Conservation (phyloP, 1,284 basidiomycete species). For the Cryptococcus sp. region DNA sequence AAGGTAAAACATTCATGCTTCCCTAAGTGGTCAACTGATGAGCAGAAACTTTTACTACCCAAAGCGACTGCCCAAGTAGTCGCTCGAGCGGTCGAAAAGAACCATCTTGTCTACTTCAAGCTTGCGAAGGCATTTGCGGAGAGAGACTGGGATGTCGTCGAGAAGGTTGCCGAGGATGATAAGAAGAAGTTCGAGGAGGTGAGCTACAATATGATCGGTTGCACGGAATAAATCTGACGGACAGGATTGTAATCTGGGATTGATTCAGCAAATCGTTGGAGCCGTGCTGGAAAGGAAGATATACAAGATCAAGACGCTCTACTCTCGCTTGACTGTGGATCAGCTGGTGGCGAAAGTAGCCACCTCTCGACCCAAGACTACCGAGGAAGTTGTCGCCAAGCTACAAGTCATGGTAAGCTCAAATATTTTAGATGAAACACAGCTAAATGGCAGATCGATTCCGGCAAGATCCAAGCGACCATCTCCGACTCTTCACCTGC, state of each 20-base stretch:
- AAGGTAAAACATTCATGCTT: slow-evolving; percentile 17
- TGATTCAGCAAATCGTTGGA: slow-evolving; percentile 26
- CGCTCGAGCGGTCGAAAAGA: slow-evolving; percentile 26
- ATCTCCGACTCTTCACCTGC: slow-evolving; percentile 8
- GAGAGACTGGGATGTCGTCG: slow-evolving; percentile 25
- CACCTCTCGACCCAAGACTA: not conserved
- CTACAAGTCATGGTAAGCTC: slow-evolving; percentile 30
- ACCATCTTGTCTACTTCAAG: slow-evolving; percentile 24
- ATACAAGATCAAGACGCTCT: slow-evolving; percentile 26
- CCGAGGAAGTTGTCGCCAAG: slow-evolving; percentile 7
- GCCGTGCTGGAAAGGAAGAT: slow-evolving; percentile 33
- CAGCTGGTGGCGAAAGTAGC: slow-evolving; percentile 24
- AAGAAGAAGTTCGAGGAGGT: slow-evolving; percentile 20
- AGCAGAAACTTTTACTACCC: slow-evolving; percentile 21
- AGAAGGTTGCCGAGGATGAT: slow-evolving; percentile 2
- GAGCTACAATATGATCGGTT: not conserved
- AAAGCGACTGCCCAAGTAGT: slow-evolving; percentile 27
- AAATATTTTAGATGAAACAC: not conserved
- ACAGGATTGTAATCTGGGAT: slow-evolving; percentile 38
- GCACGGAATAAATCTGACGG: not conserved
- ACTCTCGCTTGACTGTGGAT: slow-evolving; percentile 27
- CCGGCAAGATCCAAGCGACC: slow-evolving; percentile 17
- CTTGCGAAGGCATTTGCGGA: slow-evolving; percentile 35
- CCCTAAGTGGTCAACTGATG: not conserved
- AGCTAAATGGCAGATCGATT: slow-evolving; percentile 12